These are phyloP conservation scores for Geranium brycei DNA, from an alignment of 345 rosid species.

Conservation along the genomic window DNA sequence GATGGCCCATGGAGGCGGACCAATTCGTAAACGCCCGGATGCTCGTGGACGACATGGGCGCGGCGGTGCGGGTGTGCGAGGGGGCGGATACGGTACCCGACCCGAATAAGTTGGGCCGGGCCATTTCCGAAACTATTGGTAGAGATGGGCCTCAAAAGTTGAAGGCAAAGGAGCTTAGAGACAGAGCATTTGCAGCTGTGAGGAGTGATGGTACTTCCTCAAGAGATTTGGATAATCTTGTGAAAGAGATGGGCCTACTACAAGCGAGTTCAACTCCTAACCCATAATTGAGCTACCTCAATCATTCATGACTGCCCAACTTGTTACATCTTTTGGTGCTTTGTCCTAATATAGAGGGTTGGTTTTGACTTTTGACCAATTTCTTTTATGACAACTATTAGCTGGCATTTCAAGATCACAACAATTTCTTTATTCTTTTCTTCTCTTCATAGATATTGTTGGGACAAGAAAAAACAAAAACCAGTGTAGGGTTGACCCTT, in stretches of 20 bases:
- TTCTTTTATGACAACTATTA: too few relatives aligned
- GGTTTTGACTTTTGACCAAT: too few relatives aligned
- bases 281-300: too few relatives aligned
- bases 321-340: too few relatives aligned
- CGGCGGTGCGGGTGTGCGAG: slow-evolving; percentile 27
- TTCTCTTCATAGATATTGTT: too few relatives aligned
- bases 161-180: slow-evolving; percentile 21
- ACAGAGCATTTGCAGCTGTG: slow-evolving; percentile 25
- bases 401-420: too few relatives aligned
- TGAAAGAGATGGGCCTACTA: slow-evolving; percentile 13
- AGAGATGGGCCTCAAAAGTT: slow-evolving; percentile 10
- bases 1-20: slow-evolving; percentile 73
- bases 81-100: slow-evolving; percentile 44
- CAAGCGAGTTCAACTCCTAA: too few relatives aligned
- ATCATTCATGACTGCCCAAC: too few relatives aligned
- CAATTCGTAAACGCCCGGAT: slow-evolving; percentile 40
- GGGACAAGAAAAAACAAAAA: too few relatives aligned
- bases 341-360: too few relatives aligned
- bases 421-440: too few relatives aligned
- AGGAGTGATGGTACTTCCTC: slow-evolving; percentile 32
- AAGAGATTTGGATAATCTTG: slow-evolving; percentile 25
- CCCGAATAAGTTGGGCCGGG: slow-evolving; percentile 24
- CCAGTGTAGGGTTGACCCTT: too few relatives aligned
- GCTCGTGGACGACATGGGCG: slow-evolving; percentile 29
- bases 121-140: slow-evolving; percentile 17